Evolutionary conservation across 192 early-diverging fungal genomes (phyloP), one percentile per base, ranked within the genome.

Genomic region (Oehlia diaphana): DNA sequence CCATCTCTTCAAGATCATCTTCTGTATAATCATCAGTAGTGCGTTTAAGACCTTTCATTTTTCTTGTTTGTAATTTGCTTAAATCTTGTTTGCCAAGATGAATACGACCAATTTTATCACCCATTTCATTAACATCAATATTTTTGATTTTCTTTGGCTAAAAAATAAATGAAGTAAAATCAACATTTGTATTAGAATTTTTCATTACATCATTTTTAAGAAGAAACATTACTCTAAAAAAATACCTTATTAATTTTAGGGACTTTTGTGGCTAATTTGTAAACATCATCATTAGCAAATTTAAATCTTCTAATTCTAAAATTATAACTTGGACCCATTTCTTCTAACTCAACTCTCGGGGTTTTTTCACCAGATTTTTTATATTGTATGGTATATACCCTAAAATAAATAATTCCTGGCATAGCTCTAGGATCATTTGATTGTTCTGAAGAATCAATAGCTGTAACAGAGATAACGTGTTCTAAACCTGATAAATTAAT

Each of bases 31-130:
- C 42, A 14, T 70, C 77, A 8, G 33, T 77, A 19, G 35, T 39
- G 26, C 86, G 86, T 89, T 97, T 97, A 81, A 99, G 87, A 58
- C 95, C 98, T 90, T 98, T 98, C 93, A 99, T 96, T 90, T 99
- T 99, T 81, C 98, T 89, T 2, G 97, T 98, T 85, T 99, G 97
- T 86, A 99, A 88, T 89, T 95, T 95, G 74, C 87, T 81, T 65
- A 99, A 89, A 66, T 98, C 92, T 84, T 99, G 98, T 82, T 91
- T 91, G 77, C 94, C 91, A 90, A 98, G 85, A 86, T 98, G 96
- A 67, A 99, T 89, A 74, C 95, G 90, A 10, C 96, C 98, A 53
- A 93, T 88, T 85, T 93, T 93, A 81, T 99, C 95, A 64, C 96
- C 96, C 83, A 98, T 89, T n/a, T 90, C 94, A 82, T 97, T 94